Evolutionary conservation across 2,329 filamentous ascomycete species (phyloP).

Genomic region (Neonectria magnoliae): DNA sequence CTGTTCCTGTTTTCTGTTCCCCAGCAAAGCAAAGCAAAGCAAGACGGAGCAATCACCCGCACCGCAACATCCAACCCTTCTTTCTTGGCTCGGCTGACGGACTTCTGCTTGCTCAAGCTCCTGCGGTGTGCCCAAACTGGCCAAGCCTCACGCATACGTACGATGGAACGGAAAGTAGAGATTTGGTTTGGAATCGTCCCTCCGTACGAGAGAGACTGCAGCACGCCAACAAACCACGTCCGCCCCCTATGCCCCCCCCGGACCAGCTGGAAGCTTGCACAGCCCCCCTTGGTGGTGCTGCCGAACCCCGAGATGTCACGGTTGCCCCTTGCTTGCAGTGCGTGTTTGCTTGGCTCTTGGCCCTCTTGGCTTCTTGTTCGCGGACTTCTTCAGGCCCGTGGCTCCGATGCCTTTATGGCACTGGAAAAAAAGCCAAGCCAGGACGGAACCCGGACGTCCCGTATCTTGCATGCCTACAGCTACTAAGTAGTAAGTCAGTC

Average conservation of each 20-base stretch:
- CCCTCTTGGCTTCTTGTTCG: not conserved
- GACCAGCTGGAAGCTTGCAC: conserved; percentile 18
- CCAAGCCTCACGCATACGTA: conserved; percentile 12
- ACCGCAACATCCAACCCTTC: no score
- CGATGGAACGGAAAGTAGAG: not conserved
- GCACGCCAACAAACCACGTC: not conserved
- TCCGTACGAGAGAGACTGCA: no score
- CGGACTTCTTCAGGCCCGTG: not conserved
- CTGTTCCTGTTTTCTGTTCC: not conserved
- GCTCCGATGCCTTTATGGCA: not conserved
- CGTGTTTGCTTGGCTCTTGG: not conserved
- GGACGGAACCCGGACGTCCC: not conserved
- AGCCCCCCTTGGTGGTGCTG: conserved; percentile 25
- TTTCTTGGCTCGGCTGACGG: not conserved
- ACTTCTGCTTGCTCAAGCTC: not conserved
- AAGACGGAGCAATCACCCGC: not conserved
- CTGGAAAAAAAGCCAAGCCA: not conserved
- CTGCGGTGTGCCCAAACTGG: not conserved
- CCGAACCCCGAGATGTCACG: conserved; percentile 23
- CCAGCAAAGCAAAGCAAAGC: not conserved
- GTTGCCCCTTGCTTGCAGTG: not conserved
- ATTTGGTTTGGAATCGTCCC: not conserved
- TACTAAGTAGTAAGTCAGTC: not conserved
- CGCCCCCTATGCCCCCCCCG: not conserved
- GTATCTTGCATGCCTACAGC: not conserved